phyloP scores from a whole-genome alignment of 192 early-diverging fungal genomes.

The Spizellomyces punctatus region DNA sequence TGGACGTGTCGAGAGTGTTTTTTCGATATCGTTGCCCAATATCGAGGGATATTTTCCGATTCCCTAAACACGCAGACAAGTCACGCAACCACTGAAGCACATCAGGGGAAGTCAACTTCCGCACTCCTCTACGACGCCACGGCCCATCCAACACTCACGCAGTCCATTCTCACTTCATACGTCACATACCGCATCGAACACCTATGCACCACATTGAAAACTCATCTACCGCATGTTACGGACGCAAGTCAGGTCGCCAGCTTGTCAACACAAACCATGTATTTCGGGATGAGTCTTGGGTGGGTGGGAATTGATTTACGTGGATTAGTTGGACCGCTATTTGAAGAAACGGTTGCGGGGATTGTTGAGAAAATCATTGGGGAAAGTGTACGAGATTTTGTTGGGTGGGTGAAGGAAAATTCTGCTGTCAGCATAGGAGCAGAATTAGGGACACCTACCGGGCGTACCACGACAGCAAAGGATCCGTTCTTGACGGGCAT shows the following conservation, averaged over 20 bases:
- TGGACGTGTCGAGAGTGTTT: constrained; percentile 67
- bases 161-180: constrained; percentile 67
- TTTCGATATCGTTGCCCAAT: constrained; percentile 83
- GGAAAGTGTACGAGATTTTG: constrained; percentile 51
- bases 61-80: not conserved
- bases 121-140: constrained; percentile 22
- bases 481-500: constrained; percentile 20
- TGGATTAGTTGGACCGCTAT: constrained; percentile 55
- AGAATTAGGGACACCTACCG: not conserved
- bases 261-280: constrained; percentile 75
- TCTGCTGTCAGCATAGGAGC: not conserved
- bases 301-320: constrained; percentile 79
- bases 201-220: constrained; percentile 43
- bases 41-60: constrained; percentile 71
- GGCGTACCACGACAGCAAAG: not conserved
- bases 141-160: constrained; percentile 39
- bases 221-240: constrained; percentile 57
- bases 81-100: not conserved
- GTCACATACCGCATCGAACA: constrained; percentile 51
- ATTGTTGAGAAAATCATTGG: constrained; percentile 55
- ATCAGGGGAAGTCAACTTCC: constrained; percentile 14
- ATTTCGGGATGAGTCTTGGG: constrained; percentile 79
- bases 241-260: constrained; percentile 49
- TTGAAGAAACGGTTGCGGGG: constrained; percentile 63
- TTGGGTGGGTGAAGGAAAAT: constrained; percentile 36